Percentiles rank a stretch among this genome's conserved stretches.
Evolutionary conservation across 306 rosid genomes (phyloP).

Genomic region (Glycine soja): DNA sequence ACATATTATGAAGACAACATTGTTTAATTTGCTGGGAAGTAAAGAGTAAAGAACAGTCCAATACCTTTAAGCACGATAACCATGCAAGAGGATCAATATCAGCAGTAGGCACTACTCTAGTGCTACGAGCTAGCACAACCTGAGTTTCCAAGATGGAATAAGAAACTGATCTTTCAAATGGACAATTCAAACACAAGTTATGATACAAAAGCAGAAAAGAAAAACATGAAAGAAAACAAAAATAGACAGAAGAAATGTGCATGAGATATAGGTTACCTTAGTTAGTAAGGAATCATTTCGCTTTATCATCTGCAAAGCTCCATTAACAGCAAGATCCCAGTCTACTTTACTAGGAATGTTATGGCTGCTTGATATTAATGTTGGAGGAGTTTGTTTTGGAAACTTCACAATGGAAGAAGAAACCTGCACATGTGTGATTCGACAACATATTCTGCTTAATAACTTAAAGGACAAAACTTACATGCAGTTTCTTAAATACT

Average conservation of each 20-base stretch:
- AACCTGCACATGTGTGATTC: constrained; percentile 58
- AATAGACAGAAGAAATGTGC: constrained; percentile 17
- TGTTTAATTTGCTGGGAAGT: background rate
- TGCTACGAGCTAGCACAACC: constrained; percentile 97
- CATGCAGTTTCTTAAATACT: background rate
- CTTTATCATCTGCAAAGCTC: constrained; percentile 76
- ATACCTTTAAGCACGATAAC: constrained; percentile 85
- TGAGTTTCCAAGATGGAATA: constrained; percentile 50
- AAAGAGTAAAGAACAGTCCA: constrained; percentile 24
- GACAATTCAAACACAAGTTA: constrained; percentile 23
- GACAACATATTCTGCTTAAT: constrained; percentile 5
- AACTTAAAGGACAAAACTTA: background rate
- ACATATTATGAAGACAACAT: constrained; percentile 1
- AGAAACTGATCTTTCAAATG: constrained; percentile 41
- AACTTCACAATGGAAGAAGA: constrained; percentile 68
- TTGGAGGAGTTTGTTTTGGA: constrained; percentile 62
- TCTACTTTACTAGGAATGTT: constrained; percentile 65
- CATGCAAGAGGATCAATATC: constrained; percentile 79
- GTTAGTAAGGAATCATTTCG: constrained; percentile 62
- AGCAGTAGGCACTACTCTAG: constrained; percentile 74
- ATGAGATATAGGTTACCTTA: constrained; percentile 57
- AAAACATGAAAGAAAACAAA: background rate
- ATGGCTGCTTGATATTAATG: constrained; percentile 67
- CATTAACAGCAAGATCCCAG: constrained; percentile 78
- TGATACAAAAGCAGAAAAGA: background rate